Conservation (phyloP, 192 early-diverging fungal genomes). For the Umbelopsis sp. region DNA sequence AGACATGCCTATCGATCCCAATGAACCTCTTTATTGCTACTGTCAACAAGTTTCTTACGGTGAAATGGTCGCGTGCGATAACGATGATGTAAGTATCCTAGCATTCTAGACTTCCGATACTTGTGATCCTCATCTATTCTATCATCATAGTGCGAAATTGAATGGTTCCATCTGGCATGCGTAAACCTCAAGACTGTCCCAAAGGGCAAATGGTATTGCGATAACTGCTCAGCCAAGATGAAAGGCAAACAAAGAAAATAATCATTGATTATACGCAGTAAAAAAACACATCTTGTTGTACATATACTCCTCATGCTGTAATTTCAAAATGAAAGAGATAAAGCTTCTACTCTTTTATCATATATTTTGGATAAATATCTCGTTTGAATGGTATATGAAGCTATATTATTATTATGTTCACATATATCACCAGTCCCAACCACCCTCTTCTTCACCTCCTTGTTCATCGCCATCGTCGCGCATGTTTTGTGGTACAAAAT, state of each 20-base stretch:
- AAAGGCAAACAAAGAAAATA: conserved; percentile 54
- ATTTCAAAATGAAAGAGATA: neutral
- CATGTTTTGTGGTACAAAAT: neutral
- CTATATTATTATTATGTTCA: neutral
- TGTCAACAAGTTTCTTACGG: conserved; percentile 95
- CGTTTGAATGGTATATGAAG: too few relatives aligned
- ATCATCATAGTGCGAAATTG: conserved; percentile 75
- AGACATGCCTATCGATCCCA: conserved; percentile 89
- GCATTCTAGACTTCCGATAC: neutral
- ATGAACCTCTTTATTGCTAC: conserved; percentile 96
- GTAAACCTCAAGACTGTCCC: conserved; percentile 86
- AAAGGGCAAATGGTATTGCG: conserved; percentile 96
- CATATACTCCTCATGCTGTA: conserved; percentile 8
- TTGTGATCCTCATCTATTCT: neutral
- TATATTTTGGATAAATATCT: too few relatives aligned
- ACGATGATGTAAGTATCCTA: conserved; percentile 71
- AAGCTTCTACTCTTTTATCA: too few relatives aligned
- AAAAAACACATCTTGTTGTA: conserved; percentile 11
- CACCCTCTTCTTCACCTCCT: neutral
- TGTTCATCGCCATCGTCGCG: neutral
- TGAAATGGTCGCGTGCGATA: conserved; percentile 96
- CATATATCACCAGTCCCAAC: neutral
- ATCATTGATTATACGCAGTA: neutral
- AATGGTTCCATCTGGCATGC: conserved; percentile 98
- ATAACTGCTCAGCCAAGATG: conserved; percentile 68